phyloP scores from a whole-genome alignment of 2,329 filamentous ascomycete species.

The Parastagonospora nodorum region DNA sequence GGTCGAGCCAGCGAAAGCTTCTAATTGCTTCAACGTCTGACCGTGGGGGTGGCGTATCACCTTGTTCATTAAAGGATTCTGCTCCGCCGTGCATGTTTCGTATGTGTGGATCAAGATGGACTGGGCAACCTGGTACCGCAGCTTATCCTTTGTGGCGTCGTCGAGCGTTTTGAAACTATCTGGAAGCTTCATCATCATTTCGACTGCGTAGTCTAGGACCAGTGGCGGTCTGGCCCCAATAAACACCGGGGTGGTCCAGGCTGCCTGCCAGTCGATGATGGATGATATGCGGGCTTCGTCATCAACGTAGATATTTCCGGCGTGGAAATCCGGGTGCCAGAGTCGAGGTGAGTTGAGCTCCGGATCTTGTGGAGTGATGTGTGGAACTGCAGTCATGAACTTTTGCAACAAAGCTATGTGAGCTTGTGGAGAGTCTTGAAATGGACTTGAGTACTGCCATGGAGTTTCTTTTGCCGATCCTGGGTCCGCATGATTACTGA shows the following conservation, averaged over 20 bases:
- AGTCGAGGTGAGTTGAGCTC: conserved; percentile 28
- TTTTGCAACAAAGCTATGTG: conserved; percentile 25
- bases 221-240: conserved; percentile 30
- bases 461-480: conserved; percentile 31
- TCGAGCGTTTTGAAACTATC: conserved; percentile 31
- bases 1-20: conserved; percentile 31
- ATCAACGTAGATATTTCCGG: conserved; percentile 35
- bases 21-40: conserved; percentile 33
- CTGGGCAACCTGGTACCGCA: conserved; percentile 32
- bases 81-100: conserved; percentile 24
- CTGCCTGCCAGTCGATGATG: conserved; percentile 39
- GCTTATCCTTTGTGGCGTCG: conserved; percentile 21
- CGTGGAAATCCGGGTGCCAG: conserved; percentile 37
- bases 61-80: conserved; percentile 33
- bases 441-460: conserved; percentile 42
- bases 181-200: conserved; percentile 34
- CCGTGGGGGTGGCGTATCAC: conserved; percentile 28
- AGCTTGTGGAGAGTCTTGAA: conserved; percentile 24
- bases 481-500: conserved; percentile 29
- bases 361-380: conserved; percentile 29
- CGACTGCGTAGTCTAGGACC: conserved; percentile 29
- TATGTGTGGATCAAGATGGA: conserved; percentile 29
- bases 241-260: conserved; percentile 25
- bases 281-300: conserved; percentile 26
- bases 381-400: conserved; percentile 26